Base-by-base conservation (phyloP, 2,329 filamentous ascomycete genomes). In the Tolypocladium cylindrosporum region DNA sequence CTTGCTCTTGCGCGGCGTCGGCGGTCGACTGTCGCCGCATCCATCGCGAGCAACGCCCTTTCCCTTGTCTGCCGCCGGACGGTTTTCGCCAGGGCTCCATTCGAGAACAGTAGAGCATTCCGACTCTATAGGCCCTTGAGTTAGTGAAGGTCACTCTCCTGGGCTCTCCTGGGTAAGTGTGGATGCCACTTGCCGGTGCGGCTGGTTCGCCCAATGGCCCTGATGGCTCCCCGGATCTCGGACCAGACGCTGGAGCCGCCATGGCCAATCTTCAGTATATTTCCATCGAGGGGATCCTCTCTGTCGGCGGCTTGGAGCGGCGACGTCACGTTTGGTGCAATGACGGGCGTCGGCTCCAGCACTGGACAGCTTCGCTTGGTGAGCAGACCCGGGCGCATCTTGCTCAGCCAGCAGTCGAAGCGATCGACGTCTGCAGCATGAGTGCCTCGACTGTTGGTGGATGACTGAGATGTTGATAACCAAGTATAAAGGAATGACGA, bases 211-310 rank as follows among this genome's bases (percentile, higher is more conserved):
- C 68, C 65, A 31, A 74, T 68, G 2, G 65, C 70, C 48, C 62
- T 70, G 56, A 74, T 66, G 24, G 68, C 72, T 16, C 65, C 65
- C 4, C 69, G 66, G 31, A 74, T 68, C 41, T 73, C 71, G 8
- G 67, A 68, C 69, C 71, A 72, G 5, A 72, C 69, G 40, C 62
- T 69, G 13, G 70, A 67, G 40, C 67, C 64, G 8, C 63, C 64
- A 24, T 63, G 65, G 40, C 65, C 66, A n/a, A 66, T 57, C 54
- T 64, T 72, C 27, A 65, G 37, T 1, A 50, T 57, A 43, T 61
- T 60, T 5, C 59, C 57, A 7, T 54, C 58, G 10, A 55, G 54
- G 13, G 60, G 36, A 19, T 56, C 55, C 5, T 61, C 64, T 24
- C 16, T 58, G 9, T 55, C 61, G 2, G 55, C 53, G 4, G 57